Base-by-base conservation (phyloP, 768 basidiomycete species). In the Tremella mesenterica region DNA sequence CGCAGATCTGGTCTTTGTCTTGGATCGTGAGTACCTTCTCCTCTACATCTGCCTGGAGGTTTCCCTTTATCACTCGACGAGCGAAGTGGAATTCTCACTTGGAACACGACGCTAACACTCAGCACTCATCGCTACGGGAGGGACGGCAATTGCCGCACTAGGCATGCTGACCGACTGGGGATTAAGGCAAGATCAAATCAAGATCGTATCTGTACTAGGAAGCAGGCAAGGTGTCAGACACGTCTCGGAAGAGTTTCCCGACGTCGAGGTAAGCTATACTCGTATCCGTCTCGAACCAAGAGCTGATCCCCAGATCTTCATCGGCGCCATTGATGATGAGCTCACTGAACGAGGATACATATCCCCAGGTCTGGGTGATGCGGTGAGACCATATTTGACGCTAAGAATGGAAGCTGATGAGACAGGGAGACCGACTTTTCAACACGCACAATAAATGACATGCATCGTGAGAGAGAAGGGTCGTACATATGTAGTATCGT, bases 321-420 rank as follows among this genome's bases (percentile, higher is more conserved):
- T 82, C 34, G 88, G 86, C 18, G 86, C 83, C 1, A 80, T 92
- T 10, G 91, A 95, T 66, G 73, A 82, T 5, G 68, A 77, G 0
- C 71, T 97, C 57, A 91, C 87, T 0, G 39, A 58, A 0, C 79
- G 86, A 16, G 93, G 92, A 6, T 77, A 89, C 58, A 85, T 97
- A 54, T 79, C 76, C n/a, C 92, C 92, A 9, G 92, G 92, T 18
- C 78, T 93, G 39, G 92, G 92, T 4, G 92, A 95, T 73, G 82
- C 87, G 28, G 56, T 50, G 25, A 48, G 47, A 30, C n/a, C 33
- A 2, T 20, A 27, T 20, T 29, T 33, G 10, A 7, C 29, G 13
- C 21, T 28, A 39, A 25, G 23, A 14, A 38, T n/a, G 30, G 30
- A 13, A 23, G 16, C 20, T 28, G 12, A 23, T 38, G 23, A 30